Base-by-base conservation (phyloP, 805 yeast species). In the Schizosaccharomyces japonicus region DNA sequence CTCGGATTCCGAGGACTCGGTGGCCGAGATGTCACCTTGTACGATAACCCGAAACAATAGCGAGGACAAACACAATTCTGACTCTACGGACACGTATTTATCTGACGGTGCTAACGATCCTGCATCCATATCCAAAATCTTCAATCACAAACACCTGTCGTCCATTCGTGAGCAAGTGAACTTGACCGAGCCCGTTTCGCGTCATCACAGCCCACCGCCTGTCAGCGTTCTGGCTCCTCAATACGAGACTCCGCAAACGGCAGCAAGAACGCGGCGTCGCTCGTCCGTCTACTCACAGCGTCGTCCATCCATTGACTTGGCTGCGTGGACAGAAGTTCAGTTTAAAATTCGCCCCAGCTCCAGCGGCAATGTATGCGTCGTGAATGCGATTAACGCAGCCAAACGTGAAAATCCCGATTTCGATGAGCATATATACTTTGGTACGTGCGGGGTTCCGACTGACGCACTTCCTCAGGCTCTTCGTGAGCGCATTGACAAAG, bases 381-480 rank as follows among this genome's bases (percentile, higher is more conserved):
- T 19, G 13, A 36, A 36, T 17, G 42, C 42, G 4, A 11, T 36
- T 13, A n/a, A 23, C 8, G 42, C 42, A 5, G 42, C 42, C 26
- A 21, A 17, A 25, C 42, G 42, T 11, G 13, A 25, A 5, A 21
- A 21, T 10, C n/a, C n/a, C n/a, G 13, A 36, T 19, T 36, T 36
- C 27, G 27, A 11, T 13, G 42, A 36, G 5, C 27, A 36, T 21
- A 2, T 36, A n/a, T 36, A 8, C n/a, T 13, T 36, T n/a, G 42
- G 42, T 36, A 36, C 42, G 5, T 36, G 25, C 7, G 42, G 42
- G 5, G 27, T 36, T n/a, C 42, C 42, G 27, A 36, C 42, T n/a
- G 42, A 36, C 23, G 17, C 42, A 19, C 42, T 36, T 4, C 42
- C 42, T n/a, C 27, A 36, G 8, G 7, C 23, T 7, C 25, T 36